Evolutionary conservation across 164 flowering plant species (phyloP).

Genomic region (Macadamia tetraphylla): DNA sequence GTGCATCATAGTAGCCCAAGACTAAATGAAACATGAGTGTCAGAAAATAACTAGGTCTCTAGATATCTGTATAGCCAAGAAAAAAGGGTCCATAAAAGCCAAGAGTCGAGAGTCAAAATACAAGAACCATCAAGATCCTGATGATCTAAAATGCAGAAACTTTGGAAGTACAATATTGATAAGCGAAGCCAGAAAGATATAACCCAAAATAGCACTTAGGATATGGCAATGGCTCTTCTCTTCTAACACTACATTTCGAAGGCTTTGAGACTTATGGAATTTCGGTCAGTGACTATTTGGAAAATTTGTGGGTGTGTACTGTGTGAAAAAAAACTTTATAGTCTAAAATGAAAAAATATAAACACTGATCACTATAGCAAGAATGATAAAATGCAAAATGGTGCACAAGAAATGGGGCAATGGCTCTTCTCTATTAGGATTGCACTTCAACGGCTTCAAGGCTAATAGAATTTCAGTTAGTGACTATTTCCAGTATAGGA

Average conservation of each 20-base stretch:
- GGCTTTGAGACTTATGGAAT: neutral
- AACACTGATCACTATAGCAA: no score
- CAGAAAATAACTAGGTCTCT: neutral
- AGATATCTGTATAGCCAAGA: no score
- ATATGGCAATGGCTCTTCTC: neutral
- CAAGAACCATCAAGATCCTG: neutral
- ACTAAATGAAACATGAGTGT: neutral
- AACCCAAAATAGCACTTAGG: neutral
- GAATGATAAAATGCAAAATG: no score
- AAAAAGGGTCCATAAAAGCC: neutral
- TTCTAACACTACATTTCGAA: neutral
- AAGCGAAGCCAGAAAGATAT: neutral
- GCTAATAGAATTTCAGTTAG: neutral
- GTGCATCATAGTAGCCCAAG: neutral
- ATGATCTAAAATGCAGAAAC: neutral
- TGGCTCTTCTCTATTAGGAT: neutral
- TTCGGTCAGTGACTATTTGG: neutral
- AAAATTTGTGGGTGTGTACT: neutral
- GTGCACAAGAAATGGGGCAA: no score
- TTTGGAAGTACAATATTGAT: neutral
- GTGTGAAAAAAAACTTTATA: no score
- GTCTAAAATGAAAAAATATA: no score
- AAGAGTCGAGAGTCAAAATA: neutral
- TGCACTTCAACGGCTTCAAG: neutral
- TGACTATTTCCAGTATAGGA: neutral